These are phyloP conservation scores for Diplodia corticola DNA, from an alignment of 2,329 filamentous ascomycete species.

Conservation along the genomic window DNA sequence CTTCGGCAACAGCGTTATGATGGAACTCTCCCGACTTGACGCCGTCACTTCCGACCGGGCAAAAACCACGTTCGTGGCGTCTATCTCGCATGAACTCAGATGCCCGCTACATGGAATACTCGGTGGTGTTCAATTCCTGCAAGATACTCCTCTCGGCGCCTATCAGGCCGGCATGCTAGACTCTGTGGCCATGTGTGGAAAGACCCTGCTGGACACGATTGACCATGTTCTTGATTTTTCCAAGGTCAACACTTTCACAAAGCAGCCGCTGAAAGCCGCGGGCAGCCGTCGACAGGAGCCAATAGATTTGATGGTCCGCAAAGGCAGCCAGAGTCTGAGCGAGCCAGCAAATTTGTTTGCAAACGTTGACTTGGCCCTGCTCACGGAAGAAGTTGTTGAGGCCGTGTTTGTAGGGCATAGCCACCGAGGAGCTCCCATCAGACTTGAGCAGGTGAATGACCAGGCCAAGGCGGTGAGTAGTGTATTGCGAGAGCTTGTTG, in stretches of 20 bases:
- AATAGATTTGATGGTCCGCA: conserved; percentile 21
- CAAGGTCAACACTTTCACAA: conserved; percentile 41
- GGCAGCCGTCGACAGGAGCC: conserved; percentile 38
- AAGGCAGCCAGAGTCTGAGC: conserved; percentile 37
- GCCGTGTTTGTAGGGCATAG: conserved; percentile 30
- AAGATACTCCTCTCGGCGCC: conserved; percentile 40
- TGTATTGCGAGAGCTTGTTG: background rate
- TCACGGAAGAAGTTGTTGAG: conserved; percentile 41
- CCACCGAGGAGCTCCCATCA: background rate
- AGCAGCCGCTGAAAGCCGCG: conserved; percentile 28
- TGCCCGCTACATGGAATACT: conserved; percentile 63
- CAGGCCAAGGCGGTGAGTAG: conserved; percentile 40
- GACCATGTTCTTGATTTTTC: conserved; percentile 46
- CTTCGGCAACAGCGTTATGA: conserved; percentile 41
- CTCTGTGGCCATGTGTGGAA: conserved; percentile 43
- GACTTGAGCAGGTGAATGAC: background rate
- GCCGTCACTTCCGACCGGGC: conserved; percentile 45
- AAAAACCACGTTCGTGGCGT: conserved; percentile 61
- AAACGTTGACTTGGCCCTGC: conserved; percentile 37
- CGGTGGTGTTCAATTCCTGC: conserved; percentile 49
- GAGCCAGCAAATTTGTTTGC: conserved; percentile 23
- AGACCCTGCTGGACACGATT: conserved; percentile 44
- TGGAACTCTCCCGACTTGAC: conserved; percentile 40
- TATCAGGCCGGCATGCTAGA: conserved; percentile 35
- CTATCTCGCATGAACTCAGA: conserved; percentile 62